phyloP scores from a whole-genome alignment of 164 flowering plant species.

The Saururus chinensis region DNA sequence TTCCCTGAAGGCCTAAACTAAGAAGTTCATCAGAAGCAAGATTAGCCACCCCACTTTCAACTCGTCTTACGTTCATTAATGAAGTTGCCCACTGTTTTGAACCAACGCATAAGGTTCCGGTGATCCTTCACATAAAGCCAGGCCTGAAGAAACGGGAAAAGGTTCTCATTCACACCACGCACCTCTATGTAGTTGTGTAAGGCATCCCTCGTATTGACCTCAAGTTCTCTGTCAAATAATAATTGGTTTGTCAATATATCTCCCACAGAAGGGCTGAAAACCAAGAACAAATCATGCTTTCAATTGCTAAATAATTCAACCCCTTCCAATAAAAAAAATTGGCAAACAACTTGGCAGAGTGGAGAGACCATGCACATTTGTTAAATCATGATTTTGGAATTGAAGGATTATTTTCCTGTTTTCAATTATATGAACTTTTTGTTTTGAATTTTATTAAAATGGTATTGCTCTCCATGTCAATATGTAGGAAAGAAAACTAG shows the following conservation, averaged over 20 bases:
- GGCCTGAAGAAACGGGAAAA: slow-evolving; percentile 86
- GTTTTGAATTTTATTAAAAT: too few species aligned
- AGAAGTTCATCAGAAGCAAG: too few species aligned
- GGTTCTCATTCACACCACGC: slow-evolving; percentile 74
- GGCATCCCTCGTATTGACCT: background rate
- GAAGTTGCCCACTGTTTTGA: slow-evolving; percentile 55
- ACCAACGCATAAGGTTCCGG: slow-evolving; percentile 70
- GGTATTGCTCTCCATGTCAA: too few species aligned
- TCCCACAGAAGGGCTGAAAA: background rate
- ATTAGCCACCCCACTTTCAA: background rate
- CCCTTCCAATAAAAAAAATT: too few species aligned
- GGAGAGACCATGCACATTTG: background rate
- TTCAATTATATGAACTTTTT: too few species aligned
- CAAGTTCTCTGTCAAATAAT: background rate
- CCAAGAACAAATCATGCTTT: too few species aligned
- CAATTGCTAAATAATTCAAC: too few species aligned
- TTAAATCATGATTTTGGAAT: background rate
- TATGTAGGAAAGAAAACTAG: too few species aligned
- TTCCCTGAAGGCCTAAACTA: too few species aligned
- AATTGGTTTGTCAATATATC: too few species aligned
- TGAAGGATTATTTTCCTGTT: background rate
- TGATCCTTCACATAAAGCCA: slow-evolving; percentile 97
- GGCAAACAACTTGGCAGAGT: too few species aligned
- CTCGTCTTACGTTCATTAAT: slow-evolving; percentile 27
- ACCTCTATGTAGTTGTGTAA: slow-evolving; percentile 57